Evolutionary conservation across 2,329 filamentous ascomycete genomes (phyloP), one percentile per base, ranked within the genome.

Genomic region (Aspergillus persii): DNA sequence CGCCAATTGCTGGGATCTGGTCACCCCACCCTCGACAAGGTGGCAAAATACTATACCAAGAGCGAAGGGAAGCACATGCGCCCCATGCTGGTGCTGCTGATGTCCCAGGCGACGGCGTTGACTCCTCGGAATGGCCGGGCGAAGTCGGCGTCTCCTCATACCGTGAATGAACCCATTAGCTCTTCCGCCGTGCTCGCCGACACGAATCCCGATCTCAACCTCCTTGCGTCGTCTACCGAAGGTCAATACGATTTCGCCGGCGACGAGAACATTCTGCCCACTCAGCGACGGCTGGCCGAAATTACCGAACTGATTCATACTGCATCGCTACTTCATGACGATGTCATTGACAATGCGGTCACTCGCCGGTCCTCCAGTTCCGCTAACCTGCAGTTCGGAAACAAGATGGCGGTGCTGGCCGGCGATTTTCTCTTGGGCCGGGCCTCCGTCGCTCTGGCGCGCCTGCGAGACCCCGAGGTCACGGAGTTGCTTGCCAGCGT

Each of bases 221-320:
- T 86, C 11, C 74, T 89, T 53, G 81, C 82, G n/a, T 76, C 80
- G 23, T 69, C 76, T 69, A 56, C 69, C 71, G 66, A 75, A 48
- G 62, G 62, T 57, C 63, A 72, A 61, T 72, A 75, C 62, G 69
- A 74, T 62, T 66, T 79, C 70, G 50, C 77, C 27, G 76, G 79
- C 59, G 82, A 84, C 66, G 77, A 81, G 18, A 73, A 79, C 66
- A 95, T 99, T 66, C 86, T 98, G 23, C 94, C 95, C n/a, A 90
- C 92, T 18, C 95, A 99, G 74, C 85, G 94, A 64, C 88, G 95
- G 29, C 83, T 99, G 41, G 95, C 95, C 54, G 95, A 99, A 77
- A 98, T 99, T 70, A 95, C 94, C 2, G 95, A 99, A 77, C 84
- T 99, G 57, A 98, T 99, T 65, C 95, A 99, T 77, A 98, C 95